Percentiles rank a stretch among this genome's conserved stretches.
phyloP scores from a whole-genome alignment of 2,329 filamentous ascomycete species.

The Monilinia laxa region DNA sequence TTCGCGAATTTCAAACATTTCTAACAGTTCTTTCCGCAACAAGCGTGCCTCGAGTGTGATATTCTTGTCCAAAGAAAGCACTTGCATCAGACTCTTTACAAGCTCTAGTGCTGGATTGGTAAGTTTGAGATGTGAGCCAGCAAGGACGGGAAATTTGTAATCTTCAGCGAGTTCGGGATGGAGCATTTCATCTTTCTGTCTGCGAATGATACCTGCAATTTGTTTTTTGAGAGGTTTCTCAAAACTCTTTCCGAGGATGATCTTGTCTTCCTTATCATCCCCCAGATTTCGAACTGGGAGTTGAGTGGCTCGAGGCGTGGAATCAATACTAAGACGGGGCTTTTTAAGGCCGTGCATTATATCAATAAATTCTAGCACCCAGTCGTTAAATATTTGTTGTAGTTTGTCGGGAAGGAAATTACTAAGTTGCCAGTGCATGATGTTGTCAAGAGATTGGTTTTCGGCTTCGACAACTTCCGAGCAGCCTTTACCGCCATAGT shows the following conservation, averaged over 20 bases:
- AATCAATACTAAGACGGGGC: conserved; percentile 48
- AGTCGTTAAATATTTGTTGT: conserved; percentile 83
- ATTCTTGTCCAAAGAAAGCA: conserved; percentile 85
- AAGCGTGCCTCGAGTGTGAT: conserved; percentile 85
- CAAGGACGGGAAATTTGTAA: conserved; percentile 80
- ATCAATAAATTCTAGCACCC: conserved; percentile 92
- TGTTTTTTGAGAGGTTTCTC: conserved; percentile 90
- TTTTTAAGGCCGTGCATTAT: conserved; percentile 88
- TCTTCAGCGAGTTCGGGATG: conserved; percentile 85
- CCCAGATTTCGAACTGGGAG: conserved; percentile 56
- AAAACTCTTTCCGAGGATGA: conserved; percentile 77
- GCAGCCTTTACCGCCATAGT: conserved; percentile 94
- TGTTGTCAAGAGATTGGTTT: conserved; percentile 77
- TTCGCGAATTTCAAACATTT: conserved; percentile 90
- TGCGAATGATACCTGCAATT: conserved; percentile 75
- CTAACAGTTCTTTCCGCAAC: conserved; percentile 83
- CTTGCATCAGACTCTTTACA: conserved; percentile 90
- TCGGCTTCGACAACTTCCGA: conserved; percentile 74
- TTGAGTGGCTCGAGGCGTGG: conserved; percentile 58
- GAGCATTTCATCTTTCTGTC: conserved; percentile 83
- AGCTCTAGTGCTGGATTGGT: conserved; percentile 83
- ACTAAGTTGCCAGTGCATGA: conserved; percentile 98
- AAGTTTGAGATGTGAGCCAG: conserved; percentile 64
- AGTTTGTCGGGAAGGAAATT: conserved; percentile 81
- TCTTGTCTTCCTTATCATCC: conserved; percentile 56